Evolutionary conservation across 768 basidiomycete genomes (phyloP).

Genomic region (Psilocybe azurescens): DNA sequence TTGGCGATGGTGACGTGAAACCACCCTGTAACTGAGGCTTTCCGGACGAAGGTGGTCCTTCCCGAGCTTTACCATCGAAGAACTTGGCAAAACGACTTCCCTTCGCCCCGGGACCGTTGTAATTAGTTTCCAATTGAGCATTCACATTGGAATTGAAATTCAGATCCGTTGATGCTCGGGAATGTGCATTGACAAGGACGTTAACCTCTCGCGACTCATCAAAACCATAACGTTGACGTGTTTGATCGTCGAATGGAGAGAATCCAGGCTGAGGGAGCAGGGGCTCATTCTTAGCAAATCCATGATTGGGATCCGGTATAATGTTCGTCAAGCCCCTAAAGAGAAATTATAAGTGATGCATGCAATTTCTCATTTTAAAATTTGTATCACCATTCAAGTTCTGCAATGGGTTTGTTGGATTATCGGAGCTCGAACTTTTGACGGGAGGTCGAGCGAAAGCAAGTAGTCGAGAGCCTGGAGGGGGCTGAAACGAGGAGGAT

Average conservation of each 20-base stretch:
- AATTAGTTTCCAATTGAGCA: slow-evolving; percentile 31
- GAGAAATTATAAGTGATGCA: background rate
- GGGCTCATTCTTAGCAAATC: slow-evolving; percentile 29
- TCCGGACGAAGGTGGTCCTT: slow-evolving; percentile 34
- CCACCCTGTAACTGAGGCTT: slow-evolving; percentile 45
- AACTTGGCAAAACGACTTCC: slow-evolving; percentile 90
- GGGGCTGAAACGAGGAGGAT: slow-evolving; percentile 47
- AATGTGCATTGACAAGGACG: slow-evolving; percentile 13
- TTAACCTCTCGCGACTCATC: slow-evolving; percentile 23
- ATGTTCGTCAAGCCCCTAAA: slow-evolving; percentile 18
- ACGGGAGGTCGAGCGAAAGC: slow-evolving; percentile 44
- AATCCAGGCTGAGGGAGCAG: slow-evolving; percentile 43
- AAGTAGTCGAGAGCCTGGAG: slow-evolving; percentile 55
- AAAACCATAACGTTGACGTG: slow-evolving; percentile 24
- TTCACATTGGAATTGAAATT: slow-evolving; percentile 23
- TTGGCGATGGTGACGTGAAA: slow-evolving; percentile 51
- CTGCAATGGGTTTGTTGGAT: slow-evolving; percentile 21
- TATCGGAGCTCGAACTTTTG: slow-evolving; percentile 31
- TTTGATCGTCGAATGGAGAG: slow-evolving; percentile 63
- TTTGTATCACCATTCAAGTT: slow-evolving; percentile 29
- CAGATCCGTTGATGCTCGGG: slow-evolving; percentile 27
- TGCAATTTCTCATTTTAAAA: background rate
- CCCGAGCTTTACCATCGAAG: slow-evolving; percentile 76
- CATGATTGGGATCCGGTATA: slow-evolving; percentile 17
- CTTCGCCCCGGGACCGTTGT: slow-evolving; percentile 57